Evolutionary conservation across 1,139 yeast species (phyloP).

Genomic region (Magnusiomyces magnusii): DNA sequence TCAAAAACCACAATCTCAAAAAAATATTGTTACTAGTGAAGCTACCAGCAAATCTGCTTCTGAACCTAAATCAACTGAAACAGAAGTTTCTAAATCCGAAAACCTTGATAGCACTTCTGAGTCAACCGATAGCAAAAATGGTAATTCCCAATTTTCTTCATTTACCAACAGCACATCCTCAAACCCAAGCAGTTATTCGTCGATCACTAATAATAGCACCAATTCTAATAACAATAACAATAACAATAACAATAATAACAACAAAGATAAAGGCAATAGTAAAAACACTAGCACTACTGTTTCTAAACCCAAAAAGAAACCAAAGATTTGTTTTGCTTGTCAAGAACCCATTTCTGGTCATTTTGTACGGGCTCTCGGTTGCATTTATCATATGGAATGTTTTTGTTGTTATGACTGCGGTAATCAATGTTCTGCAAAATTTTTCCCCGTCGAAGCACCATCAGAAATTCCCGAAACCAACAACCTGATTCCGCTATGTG

Average conservation of each 20-base stretch:
- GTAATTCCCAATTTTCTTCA: background rate
- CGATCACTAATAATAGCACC: background rate
- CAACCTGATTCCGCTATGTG: conserved; percentile 74
- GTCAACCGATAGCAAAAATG: too few species aligned
- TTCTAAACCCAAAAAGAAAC: conserved; percentile 14
- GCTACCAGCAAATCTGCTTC: background rate
- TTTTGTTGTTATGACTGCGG: conserved; percentile 81
- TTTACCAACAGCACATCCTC: background rate
- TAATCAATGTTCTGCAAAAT: conserved; percentile 62
- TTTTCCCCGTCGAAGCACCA: conserved; percentile 46
- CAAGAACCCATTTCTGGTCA: conserved; percentile 64
- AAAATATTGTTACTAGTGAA: background rate
- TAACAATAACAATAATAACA: conserved; percentile 6
- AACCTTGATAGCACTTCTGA: background rate
- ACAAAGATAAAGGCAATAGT: conserved; percentile 2
- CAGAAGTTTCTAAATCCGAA: background rate
- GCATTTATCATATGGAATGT: conserved; percentile 79
- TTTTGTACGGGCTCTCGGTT: conserved; percentile 74
- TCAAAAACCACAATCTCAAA: background rate
- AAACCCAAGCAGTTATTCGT: background rate
- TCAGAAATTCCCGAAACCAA: conserved; percentile 29
- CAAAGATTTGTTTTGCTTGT: conserved; percentile 51
- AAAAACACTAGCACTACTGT: background rate
- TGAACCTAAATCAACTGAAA: background rate
- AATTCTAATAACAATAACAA: background rate